Base-by-base conservation (phyloP, 768 basidiomycete species). In the Boletus reticulatus region DNA sequence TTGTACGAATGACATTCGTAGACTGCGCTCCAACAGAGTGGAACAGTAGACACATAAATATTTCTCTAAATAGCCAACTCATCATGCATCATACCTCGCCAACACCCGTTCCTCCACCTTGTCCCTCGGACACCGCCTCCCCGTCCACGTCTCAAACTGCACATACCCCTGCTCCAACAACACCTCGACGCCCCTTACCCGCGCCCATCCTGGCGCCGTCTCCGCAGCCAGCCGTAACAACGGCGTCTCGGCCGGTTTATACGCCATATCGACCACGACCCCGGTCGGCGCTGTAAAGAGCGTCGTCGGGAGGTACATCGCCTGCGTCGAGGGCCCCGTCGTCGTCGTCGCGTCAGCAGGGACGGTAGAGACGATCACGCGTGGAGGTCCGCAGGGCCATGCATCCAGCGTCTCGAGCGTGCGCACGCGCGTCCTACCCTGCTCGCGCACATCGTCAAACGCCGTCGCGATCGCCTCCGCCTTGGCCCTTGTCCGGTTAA, bases 261-360 rank as follows among this genome's bases (percentile, higher is more conserved):
- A 98, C 19, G 95, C 94, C 88, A 97, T 90, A 63, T 99, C 97
- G 12, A 98, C 79, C 12, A 94, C 87, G 4, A 89, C 81, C 4
- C 85, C 85, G 1, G 87, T 88, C n/a, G 78, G 76, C 1, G 75
- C 75, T 0, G 73, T 69, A 60, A 93, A 88, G 20, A 97, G 66
- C 13, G 76, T 72, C 9, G 61, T 53, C 4, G 89, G 80, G 13
- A 95, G 76, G 37, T 75, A 70, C 17, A 92, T 71, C 12, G 75
- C 72, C 19, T 20, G 6, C 10, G 47, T 14, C 43, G 47, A 11
- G 1, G 17, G 38, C 14, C 10, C 42, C 48, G 14, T 53, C 2
- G 64, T 63, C 11, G 82, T 82, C 42, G 81, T 88, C 27, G 72
- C 80, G 24, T 77, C 78, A 3, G 85, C 87, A 1, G 97, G 96